Evolutionary conservation across 352 stramenopile genomes (phyloP).

Genomic region (Globisporangium paroecandrum): DNA sequence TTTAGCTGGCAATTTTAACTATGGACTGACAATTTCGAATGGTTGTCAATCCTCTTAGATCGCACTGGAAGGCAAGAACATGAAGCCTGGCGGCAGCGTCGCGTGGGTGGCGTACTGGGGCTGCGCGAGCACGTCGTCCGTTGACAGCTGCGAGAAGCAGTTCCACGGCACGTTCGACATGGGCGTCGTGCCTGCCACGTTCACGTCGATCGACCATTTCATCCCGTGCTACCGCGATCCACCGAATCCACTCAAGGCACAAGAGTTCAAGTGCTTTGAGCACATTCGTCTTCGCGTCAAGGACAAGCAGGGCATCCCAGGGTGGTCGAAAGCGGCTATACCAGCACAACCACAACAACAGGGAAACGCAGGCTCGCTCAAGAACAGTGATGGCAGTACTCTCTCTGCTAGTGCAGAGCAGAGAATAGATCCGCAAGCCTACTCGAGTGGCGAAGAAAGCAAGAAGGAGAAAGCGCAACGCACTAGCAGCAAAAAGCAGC

Average conservation of each 20-base stretch:
- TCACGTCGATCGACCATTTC: constrained; percentile 72
- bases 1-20: not conserved
- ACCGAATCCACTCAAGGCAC: constrained; percentile 66
- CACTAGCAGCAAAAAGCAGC: not conserved
- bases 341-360: not conserved
- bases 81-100: constrained; percentile 70
- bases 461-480: constrained; percentile 4
- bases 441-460: not conserved
- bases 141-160: constrained; percentile 69
- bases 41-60: constrained; percentile 1
- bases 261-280: constrained; percentile 72
- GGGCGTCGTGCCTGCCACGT: constrained; percentile 67
- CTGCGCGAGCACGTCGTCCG: constrained; percentile 54
- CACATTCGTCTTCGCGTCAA: constrained; percentile 73
- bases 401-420: not conserved
- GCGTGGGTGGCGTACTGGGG: constrained; percentile 83
- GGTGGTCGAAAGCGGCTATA: constrained; percentile 43
- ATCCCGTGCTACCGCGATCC: constrained; percentile 85
- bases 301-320: constrained; percentile 73
- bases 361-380: not conserved
- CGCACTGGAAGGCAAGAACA: constrained; percentile 56
- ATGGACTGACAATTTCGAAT: not conserved
- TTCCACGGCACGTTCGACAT: constrained; percentile 58
- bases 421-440: constrained; percentile 1
- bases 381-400: not conserved